phyloP scores from a whole-genome alignment of 768 basidiomycete genomes.

The Lactarius akahatsu region DNA sequence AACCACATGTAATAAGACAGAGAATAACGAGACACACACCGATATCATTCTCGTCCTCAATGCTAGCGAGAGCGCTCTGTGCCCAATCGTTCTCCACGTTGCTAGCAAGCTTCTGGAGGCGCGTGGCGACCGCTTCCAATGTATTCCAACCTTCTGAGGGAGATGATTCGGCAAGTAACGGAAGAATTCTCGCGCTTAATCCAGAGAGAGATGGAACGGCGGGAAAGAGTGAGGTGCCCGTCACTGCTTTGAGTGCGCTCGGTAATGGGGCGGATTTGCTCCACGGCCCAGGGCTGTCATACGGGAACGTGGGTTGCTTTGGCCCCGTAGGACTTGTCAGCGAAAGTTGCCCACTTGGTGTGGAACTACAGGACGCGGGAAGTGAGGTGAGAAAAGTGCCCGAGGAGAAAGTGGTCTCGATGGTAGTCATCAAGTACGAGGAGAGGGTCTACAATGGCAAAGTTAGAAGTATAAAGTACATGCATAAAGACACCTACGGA shows the following conservation, averaged over 20 bases:
- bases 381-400: slow-evolving; percentile 54
- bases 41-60: slow-evolving; percentile 34
- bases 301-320: slow-evolving; percentile 21
- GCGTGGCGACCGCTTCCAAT: slow-evolving; percentile 28
- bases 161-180: slow-evolving; percentile 33
- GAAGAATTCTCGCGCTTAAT: slow-evolving; percentile 31
- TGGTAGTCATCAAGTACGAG: slow-evolving; percentile 42
- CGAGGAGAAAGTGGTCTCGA: slow-evolving; percentile 53
- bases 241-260: slow-evolving; percentile 27
- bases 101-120: slow-evolving; percentile 30
- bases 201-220: slow-evolving; percentile 33
- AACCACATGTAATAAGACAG: background rate
- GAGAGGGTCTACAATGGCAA: slow-evolving; percentile 36
- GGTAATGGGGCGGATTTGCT: slow-evolving; percentile 22
- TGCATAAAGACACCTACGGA: slow-evolving; percentile 36
- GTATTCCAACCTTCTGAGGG: slow-evolving; percentile 33
- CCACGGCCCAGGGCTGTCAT: slow-evolving; percentile 15
- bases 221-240: slow-evolving; percentile 29
- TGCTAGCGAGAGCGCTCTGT: slow-evolving; percentile 32
- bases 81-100: slow-evolving; percentile 35
- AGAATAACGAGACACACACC: slow-evolving; percentile 28
- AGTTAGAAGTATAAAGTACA: slow-evolving; percentile 21
- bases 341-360: slow-evolving; percentile 24
- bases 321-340: slow-evolving; percentile 5
- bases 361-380: slow-evolving; percentile 36